Evolutionary conservation across 169 alveolate genomes (phyloP).

Genomic region (Babesia divergens): DNA sequence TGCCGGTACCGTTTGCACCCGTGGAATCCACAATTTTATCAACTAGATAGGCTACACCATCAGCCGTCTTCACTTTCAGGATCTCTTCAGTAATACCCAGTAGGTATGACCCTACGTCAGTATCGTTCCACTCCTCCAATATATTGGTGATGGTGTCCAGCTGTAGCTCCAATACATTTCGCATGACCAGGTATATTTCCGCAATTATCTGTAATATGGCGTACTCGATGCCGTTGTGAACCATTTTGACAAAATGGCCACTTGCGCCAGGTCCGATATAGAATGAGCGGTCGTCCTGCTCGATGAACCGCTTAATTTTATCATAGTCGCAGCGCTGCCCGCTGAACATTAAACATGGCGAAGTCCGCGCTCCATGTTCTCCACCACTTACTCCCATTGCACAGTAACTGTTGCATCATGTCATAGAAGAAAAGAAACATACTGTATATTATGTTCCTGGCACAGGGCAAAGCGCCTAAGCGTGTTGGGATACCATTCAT

Average conservation of each 20-base stretch:
- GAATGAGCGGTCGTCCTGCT: slow-evolving; percentile 51
- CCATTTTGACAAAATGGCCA: slow-evolving; percentile 85
- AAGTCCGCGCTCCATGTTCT: slow-evolving; percentile 79
- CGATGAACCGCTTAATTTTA: slow-evolving; percentile 35
- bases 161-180: slow-evolving; percentile 1
- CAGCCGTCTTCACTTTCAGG: slow-evolving; percentile 67
- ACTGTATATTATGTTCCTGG: slow-evolving; percentile 43
- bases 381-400: slow-evolving; percentile 88
- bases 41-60: slow-evolving; percentile 66
- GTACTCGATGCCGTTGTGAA: slow-evolving; percentile 85
- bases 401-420: slow-evolving; percentile 61
- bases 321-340: slow-evolving; percentile 75
- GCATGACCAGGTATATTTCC: slow-evolving; percentile 62
- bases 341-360: slow-evolving; percentile 84
- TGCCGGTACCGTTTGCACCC: slow-evolving; percentile 84
- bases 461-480: slow-evolving; percentile 66
- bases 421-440: neutral
- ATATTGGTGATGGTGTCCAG: slow-evolving; percentile 41
- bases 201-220: slow-evolving; percentile 80
- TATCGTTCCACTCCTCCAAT: slow-evolving; percentile 59
- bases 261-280: slow-evolving; percentile 80
- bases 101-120: slow-evolving; percentile 70
- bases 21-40: slow-evolving; percentile 75
- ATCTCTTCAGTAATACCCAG: slow-evolving; percentile 75
- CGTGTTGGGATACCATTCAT: slow-evolving; percentile 82